phyloP scores from a whole-genome alignment of 805 yeast genomes.

The Metahyphopichia silvanorum region DNA sequence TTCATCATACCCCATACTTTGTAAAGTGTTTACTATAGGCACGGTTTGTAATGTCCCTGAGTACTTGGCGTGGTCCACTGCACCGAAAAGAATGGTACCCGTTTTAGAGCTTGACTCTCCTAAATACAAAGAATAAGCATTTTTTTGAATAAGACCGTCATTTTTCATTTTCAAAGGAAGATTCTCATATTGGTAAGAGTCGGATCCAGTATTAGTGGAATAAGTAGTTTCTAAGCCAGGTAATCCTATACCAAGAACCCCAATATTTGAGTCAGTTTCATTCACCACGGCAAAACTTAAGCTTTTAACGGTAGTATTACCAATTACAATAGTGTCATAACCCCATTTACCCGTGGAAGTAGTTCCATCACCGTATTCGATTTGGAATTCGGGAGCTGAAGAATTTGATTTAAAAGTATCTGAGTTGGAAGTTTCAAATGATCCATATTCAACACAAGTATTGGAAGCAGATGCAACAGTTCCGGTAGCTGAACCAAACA shows the following conservation, averaged over 20 bases:
- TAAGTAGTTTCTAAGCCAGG: constrained; percentile 64
- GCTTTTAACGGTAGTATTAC: constrained; percentile 43
- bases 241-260: constrained; percentile 75
- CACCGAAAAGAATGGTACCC: constrained; percentile 41
- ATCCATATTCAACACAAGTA: constrained; percentile 46
- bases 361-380: constrained; percentile 48
- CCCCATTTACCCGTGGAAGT: constrained; percentile 57
- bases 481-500: neutral
- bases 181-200: constrained; percentile 32
- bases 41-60: constrained; percentile 29
- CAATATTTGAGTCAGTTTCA: constrained; percentile 57
- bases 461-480: constrained; percentile 13
- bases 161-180: constrained; percentile 31
- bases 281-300: constrained; percentile 76
- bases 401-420: constrained; percentile 35
- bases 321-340: constrained; percentile 54
- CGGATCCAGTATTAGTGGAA: constrained; percentile 7
- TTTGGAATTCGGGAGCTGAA: constrained; percentile 39
- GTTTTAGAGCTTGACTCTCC: constrained; percentile 18
- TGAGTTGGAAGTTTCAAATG: constrained; percentile 43
- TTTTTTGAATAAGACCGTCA: constrained; percentile 30
- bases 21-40: constrained; percentile 41
- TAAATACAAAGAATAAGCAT: constrained; percentile 36
- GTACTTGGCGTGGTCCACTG: constrained; percentile 41
- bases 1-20: constrained; percentile 21